Conservation (phyloP, 2,329 filamentous ascomycete species). For the Clarireedia sp. region DNA sequence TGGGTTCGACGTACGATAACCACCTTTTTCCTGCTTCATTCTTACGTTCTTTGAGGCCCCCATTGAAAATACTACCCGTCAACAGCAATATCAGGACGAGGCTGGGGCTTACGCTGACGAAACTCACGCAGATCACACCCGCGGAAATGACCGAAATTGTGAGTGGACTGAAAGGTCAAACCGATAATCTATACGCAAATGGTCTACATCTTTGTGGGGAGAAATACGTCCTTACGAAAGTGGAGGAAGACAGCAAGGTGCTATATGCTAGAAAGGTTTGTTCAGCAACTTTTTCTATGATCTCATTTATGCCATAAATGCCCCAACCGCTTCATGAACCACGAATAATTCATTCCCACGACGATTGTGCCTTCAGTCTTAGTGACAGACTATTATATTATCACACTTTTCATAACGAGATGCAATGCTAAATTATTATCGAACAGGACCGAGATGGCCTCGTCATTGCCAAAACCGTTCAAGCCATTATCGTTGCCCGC, state of each 20-base stretch:
- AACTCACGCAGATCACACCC: slow-evolving; percentile 40
- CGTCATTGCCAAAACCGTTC: slow-evolving; percentile 75
- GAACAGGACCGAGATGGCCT: slow-evolving; percentile 69
- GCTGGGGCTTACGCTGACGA: neutral
- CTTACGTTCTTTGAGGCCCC: neutral
- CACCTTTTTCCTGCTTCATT: neutral
- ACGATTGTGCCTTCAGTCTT: neutral
- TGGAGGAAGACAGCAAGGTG: slow-evolving; percentile 59
- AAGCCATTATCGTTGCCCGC: slow-evolving; percentile 83
- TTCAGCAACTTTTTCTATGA: slow-evolving; percentile 7
- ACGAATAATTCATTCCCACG: too few relatives aligned
- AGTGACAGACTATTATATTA: too few relatives aligned
- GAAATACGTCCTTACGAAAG: slow-evolving; percentile 70
- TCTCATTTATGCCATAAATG: too few relatives aligned
- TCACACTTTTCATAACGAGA: too few relatives aligned
- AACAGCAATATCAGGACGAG: neutral
- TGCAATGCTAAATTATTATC: neutral
- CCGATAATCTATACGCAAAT: slow-evolving; percentile 58
- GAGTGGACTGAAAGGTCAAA: slow-evolving; percentile 40
- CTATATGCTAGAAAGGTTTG: slow-evolving; percentile 81
- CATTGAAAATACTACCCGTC: neutral
- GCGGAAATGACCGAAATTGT: slow-evolving; percentile 53
- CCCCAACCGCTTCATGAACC: too few relatives aligned
- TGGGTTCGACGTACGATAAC: slow-evolving; percentile 45
- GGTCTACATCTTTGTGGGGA: slow-evolving; percentile 70